Conservation (phyloP, 257 asterid genomes). For the Petunia axillaris region DNA sequence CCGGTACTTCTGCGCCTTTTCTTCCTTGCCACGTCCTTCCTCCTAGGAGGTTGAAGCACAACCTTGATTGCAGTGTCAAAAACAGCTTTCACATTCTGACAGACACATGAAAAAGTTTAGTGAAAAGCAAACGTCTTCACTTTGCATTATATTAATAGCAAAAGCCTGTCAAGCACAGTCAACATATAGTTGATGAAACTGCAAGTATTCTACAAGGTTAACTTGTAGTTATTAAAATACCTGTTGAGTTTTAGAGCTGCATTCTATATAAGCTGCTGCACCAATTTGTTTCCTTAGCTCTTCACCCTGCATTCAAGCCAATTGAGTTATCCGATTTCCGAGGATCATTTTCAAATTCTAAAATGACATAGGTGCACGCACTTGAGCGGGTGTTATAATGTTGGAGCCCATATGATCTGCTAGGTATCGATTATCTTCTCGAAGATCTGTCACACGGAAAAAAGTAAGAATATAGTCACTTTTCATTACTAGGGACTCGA, state of each 20-base stretch:
- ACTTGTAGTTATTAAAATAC: constrained; percentile 31
- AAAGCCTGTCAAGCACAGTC: neutral
- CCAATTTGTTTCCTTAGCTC: constrained; percentile 39
- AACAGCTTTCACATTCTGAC: constrained; percentile 93
- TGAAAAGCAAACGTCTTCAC: neutral
- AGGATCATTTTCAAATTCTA: constrained; percentile 13
- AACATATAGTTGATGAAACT: constrained; percentile 6
- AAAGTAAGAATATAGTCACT: neutral
- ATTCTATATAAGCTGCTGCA: constrained; percentile 41
- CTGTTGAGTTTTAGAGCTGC: constrained; percentile 78
- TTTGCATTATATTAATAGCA: neutral
- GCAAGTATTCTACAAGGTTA: neutral
- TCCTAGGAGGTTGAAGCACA: constrained; percentile 93
- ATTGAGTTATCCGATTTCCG: neutral
- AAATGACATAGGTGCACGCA: constrained; percentile 8
- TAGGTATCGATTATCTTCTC: constrained; percentile 23
- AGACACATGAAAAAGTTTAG: neutral
- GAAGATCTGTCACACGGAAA: neutral
- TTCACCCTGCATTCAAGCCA: constrained; percentile 34
- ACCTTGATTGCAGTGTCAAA: constrained; percentile 91
- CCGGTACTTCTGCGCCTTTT: constrained; percentile 59
- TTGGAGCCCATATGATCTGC: constrained; percentile 16
- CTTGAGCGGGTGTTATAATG: constrained; percentile 21
- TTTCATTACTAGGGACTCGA: neutral
- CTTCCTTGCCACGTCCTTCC: constrained; percentile 71